Evolutionary conservation across 2,329 filamentous ascomycete genomes (phyloP).

Genomic region (Colletotrichum lentis): DNA sequence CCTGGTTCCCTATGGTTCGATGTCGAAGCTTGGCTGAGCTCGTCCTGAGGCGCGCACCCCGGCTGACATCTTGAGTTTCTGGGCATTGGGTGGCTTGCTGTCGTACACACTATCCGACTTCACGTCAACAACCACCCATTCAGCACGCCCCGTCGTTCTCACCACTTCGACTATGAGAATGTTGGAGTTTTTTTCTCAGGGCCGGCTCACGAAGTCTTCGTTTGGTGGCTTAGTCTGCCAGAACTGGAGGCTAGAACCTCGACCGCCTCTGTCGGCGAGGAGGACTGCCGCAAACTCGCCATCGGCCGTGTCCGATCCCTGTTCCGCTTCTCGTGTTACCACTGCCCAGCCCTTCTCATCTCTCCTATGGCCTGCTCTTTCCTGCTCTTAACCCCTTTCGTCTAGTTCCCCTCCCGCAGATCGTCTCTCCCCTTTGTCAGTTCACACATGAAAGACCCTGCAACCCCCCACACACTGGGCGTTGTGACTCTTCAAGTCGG

Average conservation of each 20-base stretch:
- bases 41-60: conserved; percentile 1
- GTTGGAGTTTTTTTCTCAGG: too few relatives aligned
- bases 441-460: conserved; percentile 36
- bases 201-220: neutral
- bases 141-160: neutral
- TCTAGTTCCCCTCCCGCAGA: conserved; percentile 31
- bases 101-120: neutral
- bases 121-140: neutral
- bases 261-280: neutral
- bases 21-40: conserved; percentile 17
- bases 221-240: neutral
- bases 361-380: conserved; percentile 1
- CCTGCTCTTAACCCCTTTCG: neutral
- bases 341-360: neutral
- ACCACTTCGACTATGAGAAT: neutral
- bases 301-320: conserved; percentile 10
- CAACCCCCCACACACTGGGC: conserved; percentile 40
- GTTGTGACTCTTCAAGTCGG: conserved; percentile 28
- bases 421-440: conserved; percentile 30
- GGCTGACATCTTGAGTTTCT: neutral
- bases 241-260: neutral
- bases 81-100: conserved; percentile 4
- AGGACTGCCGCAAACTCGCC: neutral
- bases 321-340: conserved; percentile 16
- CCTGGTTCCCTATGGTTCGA: conserved; percentile 15